Evolutionary conservation across 2,329 filamentous ascomycete genomes (phyloP), one percentile per base, ranked within the genome.

Genomic region (Oidium heveae): DNA sequence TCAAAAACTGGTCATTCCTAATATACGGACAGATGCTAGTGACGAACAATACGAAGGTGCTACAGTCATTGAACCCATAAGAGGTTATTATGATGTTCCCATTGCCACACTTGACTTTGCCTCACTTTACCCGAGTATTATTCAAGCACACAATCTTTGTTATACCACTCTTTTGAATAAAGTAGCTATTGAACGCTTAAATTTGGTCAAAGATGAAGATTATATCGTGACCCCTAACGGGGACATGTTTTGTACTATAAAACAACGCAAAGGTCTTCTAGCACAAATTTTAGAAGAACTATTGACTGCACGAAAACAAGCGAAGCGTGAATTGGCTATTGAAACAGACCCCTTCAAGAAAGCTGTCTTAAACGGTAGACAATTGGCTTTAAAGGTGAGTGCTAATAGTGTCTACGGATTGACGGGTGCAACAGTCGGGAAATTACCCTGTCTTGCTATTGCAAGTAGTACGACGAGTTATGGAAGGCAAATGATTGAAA

Each of bases 101-200:
- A 84, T 98, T 59, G 91, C 91, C 1, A 98, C 91, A 0, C 80
- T 98, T 46, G 91, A 98, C 86, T 98, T 98, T 62, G 91, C 91
- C 6, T 96, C 91, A 34, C 80, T 98, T 59, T 98, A 98, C 63
- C 91, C 91, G 22, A 95, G 88, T 71, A 98, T 98, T 64, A 98
- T 98, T 67, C 89, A 96, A 69, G 91, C 91, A 0, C 91, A 98
- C 69, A 98, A 98, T 61, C 77, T 98, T 22, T 98, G 91, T 68
- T 98, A 98, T 66, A 98, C 91, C 0, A 98, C 91, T 0, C 72
- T 96, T 34, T 70, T 96, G 44, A 88, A 84, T 65, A 86, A 86
- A 66, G 76, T 71, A 32, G 80, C 76, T 0, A 75, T 94, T 4
- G 84, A 93, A 57, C 84, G 81, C 57, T 76, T 91, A 41, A 72